A percentile compares a stretch with the other conserved stretches of the same genome.
Evolutionary conservation across 306 rosid genomes (phyloP).

Genomic region (Sophora flavescens): DNA sequence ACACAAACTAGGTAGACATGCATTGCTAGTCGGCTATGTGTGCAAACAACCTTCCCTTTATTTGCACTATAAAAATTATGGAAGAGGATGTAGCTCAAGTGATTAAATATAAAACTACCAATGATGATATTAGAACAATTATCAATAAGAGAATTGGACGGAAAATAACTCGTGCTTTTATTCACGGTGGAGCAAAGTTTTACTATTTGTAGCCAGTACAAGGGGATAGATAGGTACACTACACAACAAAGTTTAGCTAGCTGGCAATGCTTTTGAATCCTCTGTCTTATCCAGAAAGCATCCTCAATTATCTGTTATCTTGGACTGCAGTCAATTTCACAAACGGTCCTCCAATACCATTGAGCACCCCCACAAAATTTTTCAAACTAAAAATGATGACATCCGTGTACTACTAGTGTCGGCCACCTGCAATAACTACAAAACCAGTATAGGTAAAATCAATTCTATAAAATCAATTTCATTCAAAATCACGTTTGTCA

Average conservation of each 20-base stretch:
- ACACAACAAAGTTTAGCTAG: not conserved
- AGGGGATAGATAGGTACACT: not conserved
- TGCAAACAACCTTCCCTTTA: not conserved
- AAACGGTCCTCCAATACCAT: slow-evolving; percentile 9
- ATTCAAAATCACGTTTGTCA: too few relatives aligned
- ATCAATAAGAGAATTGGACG: not conserved
- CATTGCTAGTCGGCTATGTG: not conserved
- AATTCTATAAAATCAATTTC: too few relatives aligned
- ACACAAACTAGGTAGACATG: not conserved
- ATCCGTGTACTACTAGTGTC: not conserved
- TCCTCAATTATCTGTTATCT: not conserved
- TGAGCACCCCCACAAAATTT: not conserved
- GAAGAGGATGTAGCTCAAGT: not conserved
- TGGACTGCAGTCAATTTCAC: not conserved
- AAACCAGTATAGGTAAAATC: too few relatives aligned
- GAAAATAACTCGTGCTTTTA: not conserved
- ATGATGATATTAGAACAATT: not conserved
- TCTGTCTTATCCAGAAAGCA: not conserved
- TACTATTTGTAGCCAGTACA: not conserved
- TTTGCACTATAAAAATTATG: not conserved
- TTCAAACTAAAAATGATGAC: slow-evolving; percentile 14
- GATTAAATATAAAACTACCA: not conserved
- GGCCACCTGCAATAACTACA: not conserved
- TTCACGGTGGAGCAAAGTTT: not conserved
- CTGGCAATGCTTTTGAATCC: not conserved